phyloP scores from a whole-genome alignment of 768 basidiomycete genomes.

The Trametes cubensis region DNA sequence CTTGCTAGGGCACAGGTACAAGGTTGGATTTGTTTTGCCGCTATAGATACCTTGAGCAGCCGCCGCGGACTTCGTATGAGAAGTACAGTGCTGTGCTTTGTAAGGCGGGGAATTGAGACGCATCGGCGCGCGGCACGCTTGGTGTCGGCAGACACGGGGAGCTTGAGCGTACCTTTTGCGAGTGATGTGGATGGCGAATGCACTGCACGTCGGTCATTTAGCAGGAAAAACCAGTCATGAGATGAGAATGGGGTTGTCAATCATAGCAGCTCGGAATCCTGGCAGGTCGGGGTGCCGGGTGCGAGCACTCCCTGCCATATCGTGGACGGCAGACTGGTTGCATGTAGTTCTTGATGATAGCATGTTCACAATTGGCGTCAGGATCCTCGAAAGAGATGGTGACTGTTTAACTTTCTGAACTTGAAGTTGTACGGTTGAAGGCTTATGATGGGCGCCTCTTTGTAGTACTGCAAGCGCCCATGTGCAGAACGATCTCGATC shows the following conservation, averaged over 20 bases:
- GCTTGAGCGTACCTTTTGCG: not conserved
- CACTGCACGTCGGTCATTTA: not conserved
- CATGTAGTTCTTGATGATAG: no score
- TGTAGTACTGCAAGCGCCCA: not conserved
- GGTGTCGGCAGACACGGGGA: slow-evolving; percentile 7
- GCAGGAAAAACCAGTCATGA: slow-evolving; percentile 6
- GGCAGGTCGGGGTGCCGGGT: no score
- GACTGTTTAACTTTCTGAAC: no score
- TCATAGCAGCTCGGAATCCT: no score
- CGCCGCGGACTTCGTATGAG: no score
- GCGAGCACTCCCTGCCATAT: no score
- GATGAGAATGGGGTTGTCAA: not conserved
- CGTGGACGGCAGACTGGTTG: no score
- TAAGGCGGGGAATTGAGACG: slow-evolving; percentile 10
- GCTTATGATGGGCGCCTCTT: no score
- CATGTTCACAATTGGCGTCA: no score
- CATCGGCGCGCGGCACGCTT: not conserved
- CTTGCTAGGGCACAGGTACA: not conserved
- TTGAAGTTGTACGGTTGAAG: no score
- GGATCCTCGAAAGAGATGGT: not conserved
- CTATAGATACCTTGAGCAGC: no score
- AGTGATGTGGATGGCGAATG: not conserved
- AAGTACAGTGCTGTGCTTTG: not conserved
- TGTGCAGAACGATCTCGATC: not conserved
- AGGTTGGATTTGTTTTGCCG: not conserved